Evolutionary conservation across 805 yeast species (phyloP), one percentile per base, ranked within the genome.

Genomic region (Alloascoidea hylecoeti): DNA sequence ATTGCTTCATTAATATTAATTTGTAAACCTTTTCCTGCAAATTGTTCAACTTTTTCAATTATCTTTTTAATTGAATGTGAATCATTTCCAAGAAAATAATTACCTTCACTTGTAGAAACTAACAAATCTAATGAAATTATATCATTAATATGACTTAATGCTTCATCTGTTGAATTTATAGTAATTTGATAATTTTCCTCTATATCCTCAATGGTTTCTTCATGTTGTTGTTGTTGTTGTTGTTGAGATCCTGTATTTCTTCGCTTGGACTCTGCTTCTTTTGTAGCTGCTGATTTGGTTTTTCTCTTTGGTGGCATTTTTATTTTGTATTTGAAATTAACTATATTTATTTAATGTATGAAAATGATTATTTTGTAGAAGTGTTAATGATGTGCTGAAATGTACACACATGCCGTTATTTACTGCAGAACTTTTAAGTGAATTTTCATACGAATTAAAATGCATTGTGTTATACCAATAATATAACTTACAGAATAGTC

Each of bases 91-190:
- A n/a, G 9, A n/a, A 23, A 23, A 23, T 23, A 23, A n/a, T 23
- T n/a, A 9, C 30, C 30, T 23, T 23, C 30, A 23, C 30, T 23
- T 23, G 30, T 23, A n/a, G 30, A 23, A 23, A 23, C 30, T 23
- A 23, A 23, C 30, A 23, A n/a, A 9, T 23, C 30, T 23, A n/a
- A n/a, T n/a, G n/a, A n/a, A n/a, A n/a, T n/a, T n/a, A n/a, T n/a
- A n/a, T n/a, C n/a, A n/a, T n/a, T n/a, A n/a, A n/a, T n/a, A n/a
- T n/a, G n/a, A n/a, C n/a, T n/a, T n/a, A 23, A 23, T 9, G n/a
- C 30, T 23, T 9, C 30, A 9, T 23, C 30, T 23, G 9, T 23
- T n/a, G 30, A 9, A n/a, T 23, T n/a, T 9, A 9, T n/a, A 23
- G 9, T n/a, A 23, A 9, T n/a, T n/a, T 23, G 30, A 23, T 9